Conservation (phyloP, 1,284 basidiomycete species). For the Stereum hirsutum region DNA sequence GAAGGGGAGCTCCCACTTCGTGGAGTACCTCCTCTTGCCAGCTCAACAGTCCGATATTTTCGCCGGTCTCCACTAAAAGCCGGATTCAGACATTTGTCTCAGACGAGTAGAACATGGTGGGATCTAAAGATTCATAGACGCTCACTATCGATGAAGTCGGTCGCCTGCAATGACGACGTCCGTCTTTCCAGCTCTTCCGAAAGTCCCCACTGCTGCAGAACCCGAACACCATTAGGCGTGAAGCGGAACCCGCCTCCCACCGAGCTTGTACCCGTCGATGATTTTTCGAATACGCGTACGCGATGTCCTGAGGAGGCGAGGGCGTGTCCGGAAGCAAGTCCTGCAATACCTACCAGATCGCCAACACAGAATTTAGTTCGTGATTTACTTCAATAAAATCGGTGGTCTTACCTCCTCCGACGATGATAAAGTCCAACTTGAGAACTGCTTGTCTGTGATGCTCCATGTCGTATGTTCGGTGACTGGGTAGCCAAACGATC, state of each 20-base stretch:
- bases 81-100: background rate
- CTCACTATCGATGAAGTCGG: conserved; percentile 7
- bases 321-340: conserved; percentile 41
- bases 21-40: conserved; percentile 45
- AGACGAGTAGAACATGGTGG: background rate
- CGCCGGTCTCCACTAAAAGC: conserved; percentile 35
- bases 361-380: too few relatives aligned
- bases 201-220: conserved; percentile 42
- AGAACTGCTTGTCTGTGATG: too few relatives aligned
- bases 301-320: conserved; percentile 39
- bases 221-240: conserved; percentile 43
- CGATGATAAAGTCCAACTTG: too few relatives aligned
- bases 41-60: conserved; percentile 33
- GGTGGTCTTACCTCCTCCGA: too few relatives aligned
- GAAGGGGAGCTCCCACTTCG: conserved; percentile 44
- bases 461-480: too few relatives aligned
- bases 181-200: conserved; percentile 24
- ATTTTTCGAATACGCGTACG: conserved; percentile 40
- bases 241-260: conserved; percentile 34
- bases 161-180: conserved; percentile 21
- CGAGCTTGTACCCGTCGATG: conserved; percentile 18
- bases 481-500: too few relatives aligned
- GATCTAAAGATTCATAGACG: too few relatives aligned
- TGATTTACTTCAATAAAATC: too few relatives aligned
- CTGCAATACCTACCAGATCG: conserved; percentile 19